Evolutionary conservation across 2,329 filamentous ascomycete genomes (phyloP).

Genomic region (Aspergillus ochraceus): DNA sequence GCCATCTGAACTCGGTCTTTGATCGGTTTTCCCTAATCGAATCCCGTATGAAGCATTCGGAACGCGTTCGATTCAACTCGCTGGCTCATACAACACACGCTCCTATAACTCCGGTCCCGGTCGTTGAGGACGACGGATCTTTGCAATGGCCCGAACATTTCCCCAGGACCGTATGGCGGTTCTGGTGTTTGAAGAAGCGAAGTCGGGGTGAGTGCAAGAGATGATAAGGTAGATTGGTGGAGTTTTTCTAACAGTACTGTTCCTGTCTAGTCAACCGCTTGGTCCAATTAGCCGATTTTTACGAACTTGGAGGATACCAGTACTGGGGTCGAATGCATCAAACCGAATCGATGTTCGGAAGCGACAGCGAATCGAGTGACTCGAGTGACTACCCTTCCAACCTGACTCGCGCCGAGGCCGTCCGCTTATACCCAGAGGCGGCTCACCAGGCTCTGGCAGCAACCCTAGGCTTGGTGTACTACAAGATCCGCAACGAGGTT

Average conservation of each 20-base stretch:
- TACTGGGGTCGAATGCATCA: conserved; percentile 40
- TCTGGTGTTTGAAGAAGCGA: conserved; percentile 44
- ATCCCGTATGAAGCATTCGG: conserved; percentile 35
- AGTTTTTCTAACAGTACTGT: conserved; percentile 2
- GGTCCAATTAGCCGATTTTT: conserved; percentile 41
- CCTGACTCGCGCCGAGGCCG: conserved; percentile 37
- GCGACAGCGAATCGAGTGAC: conserved; percentile 41
- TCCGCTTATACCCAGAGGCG: conserved; percentile 37
- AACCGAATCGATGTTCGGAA: conserved; percentile 26
- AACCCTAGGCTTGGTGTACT: conserved; percentile 41
- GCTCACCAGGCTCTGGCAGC: conserved; percentile 43
- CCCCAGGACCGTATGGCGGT: conserved; percentile 41
- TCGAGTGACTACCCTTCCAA: conserved; percentile 37
- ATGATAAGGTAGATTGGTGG: conserved; percentile 4
- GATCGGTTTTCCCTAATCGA: conserved; percentile 33
- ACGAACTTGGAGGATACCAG: conserved; percentile 40
- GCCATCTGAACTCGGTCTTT: conserved; percentile 28
- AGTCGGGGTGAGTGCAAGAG: conserved; percentile 35
- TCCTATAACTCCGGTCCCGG: conserved; percentile 38
- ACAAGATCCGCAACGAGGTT: conserved; percentile 43
- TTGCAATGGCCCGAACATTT: conserved; percentile 40
- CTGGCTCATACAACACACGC: conserved; percentile 39
- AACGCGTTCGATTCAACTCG: conserved; percentile 42
- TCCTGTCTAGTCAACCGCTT: conserved; percentile 39
- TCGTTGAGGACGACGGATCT: conserved; percentile 35